Percentiles rank a stretch among this genome's conserved stretches.
Evolutionary conservation across 805 yeast species (phyloP).

Genomic region (Candida multigemmis): DNA sequence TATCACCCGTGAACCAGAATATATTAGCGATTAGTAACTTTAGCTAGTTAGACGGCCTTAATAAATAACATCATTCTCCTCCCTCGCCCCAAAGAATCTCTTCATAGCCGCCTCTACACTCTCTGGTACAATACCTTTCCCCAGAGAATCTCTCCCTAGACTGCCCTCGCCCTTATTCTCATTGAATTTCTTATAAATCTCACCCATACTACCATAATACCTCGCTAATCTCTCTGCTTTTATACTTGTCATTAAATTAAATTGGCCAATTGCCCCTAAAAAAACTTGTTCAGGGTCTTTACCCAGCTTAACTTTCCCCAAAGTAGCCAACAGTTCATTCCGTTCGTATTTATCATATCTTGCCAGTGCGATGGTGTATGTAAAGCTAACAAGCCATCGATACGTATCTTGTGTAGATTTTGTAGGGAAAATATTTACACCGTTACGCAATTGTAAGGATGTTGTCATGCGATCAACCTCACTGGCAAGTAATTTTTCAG

Average conservation of each 20-base stretch:
- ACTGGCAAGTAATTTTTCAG: too few relatives aligned
- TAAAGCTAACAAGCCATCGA: conserved; percentile 47
- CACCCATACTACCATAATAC: conserved; percentile 30
- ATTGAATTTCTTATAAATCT: conserved; percentile 16
- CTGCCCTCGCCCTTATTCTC: conserved; percentile 16
- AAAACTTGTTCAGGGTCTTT: conserved; percentile 36
- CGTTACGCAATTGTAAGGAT: conserved; percentile 36
- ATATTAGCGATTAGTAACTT: too few relatives aligned
- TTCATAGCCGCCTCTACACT: conserved; percentile 40
- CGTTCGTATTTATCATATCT: conserved; percentile 49
- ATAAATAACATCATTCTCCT: conserved; percentile 37
- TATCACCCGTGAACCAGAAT: too few relatives aligned
- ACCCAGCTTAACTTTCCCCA: conserved; percentile 51
- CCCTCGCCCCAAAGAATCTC: conserved; percentile 37
- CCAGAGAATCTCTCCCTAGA: conserved; percentile 32
- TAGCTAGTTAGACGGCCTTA: too few relatives aligned
- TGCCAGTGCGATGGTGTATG: conserved; percentile 45
- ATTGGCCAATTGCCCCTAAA: conserved; percentile 42
- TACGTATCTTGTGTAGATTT: conserved; percentile 37
- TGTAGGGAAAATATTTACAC: conserved; percentile 42
- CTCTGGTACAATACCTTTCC: conserved; percentile 39
- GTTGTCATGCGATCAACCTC: conserved; percentile 34
- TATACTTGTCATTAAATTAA: conserved; percentile 47
- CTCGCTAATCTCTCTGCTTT: conserved; percentile 37
- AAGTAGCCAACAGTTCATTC: conserved; percentile 43